A percentile compares a stretch with the other conserved stretches of the same genome.
These are phyloP conservation scores for Yamadazyma triangularis DNA, from an alignment of 1,139 yeast genomes.

Conservation along the genomic window DNA sequence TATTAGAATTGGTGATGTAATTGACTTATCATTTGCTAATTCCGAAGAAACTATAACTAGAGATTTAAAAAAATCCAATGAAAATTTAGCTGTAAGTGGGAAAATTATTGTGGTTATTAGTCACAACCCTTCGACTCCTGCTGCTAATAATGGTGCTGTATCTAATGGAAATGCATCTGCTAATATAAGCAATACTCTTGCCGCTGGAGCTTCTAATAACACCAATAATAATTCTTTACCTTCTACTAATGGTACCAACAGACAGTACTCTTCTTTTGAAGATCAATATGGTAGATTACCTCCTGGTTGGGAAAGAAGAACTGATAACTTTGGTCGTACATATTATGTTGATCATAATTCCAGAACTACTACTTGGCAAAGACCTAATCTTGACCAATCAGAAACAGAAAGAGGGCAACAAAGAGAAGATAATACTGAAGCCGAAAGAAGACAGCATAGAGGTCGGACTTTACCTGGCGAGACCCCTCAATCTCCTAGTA, in stretches of 20 bases:
- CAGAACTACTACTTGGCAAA: constrained; percentile 96
- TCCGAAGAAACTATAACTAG: constrained; percentile 87
- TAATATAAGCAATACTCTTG: too few relatives aligned
- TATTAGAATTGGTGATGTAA: constrained; percentile 82
- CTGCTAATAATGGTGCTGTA: constrained; percentile 1
- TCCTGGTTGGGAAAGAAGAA: constrained; percentile 98
- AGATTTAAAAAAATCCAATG: constrained; percentile 88
- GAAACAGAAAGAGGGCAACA: constrained; percentile 63
- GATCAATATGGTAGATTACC: constrained; percentile 96
- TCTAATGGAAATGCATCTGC: constrained; percentile 9
- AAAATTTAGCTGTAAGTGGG: constrained; percentile 88
- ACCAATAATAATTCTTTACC: constrained; percentile 4
- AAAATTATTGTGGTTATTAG: constrained; percentile 77
- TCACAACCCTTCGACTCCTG: constrained; percentile 26
- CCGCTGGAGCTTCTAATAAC: too few relatives aligned
- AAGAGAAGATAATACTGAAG: constrained; percentile 64
- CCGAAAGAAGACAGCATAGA: constrained; percentile 87
- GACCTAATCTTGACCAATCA: constrained; percentile 76
- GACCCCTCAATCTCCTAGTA: constrained; percentile 37
- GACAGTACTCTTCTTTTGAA: constrained; percentile 88
- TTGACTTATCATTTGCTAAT: constrained; percentile 58
- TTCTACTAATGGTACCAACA: constrained; percentile 16
- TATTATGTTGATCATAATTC: constrained; percentile 98
- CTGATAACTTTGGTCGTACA: constrained; percentile 95
- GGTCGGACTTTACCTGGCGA: constrained; percentile 87